Base-by-base conservation (phyloP, 805 yeast genomes). In the Candida schatavii region DNA sequence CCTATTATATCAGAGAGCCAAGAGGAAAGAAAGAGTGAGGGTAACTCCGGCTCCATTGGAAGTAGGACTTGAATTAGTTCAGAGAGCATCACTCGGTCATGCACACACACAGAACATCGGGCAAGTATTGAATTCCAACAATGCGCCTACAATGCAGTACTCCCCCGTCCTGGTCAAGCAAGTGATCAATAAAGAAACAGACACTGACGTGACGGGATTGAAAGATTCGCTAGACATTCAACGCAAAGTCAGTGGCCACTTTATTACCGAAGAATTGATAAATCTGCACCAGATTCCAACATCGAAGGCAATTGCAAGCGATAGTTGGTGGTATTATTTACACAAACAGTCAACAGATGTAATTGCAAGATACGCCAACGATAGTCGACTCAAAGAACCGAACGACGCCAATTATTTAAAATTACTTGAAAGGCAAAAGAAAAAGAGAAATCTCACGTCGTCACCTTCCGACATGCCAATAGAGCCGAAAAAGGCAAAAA, bases 351-450 rank as follows among this genome's bases (percentile, higher is more conserved):
- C 61, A 5, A 46, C 52, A 9, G 56, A 53, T 28, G 43, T 35
- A n/a, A 45, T 49, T n/a, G 59, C 55, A 4, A 43, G 57, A 28
- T 57, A 53, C 32, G 50, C 51, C 3, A 47, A 53, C 41, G 50
- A 53, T 30, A 6, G 42, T 1, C 23, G 11, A 1, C 14, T 11
- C 9, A 38, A 43, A 11, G 36, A 25, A n/a, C 61, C 61, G 4
- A 55, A 55, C 42, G 61, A 57, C 34, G 52, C 60, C 4, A 46
- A 30, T 14, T 55, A 50, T 37, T 22, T 41, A 34, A 48, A 46
- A 39, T 47, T 29, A 19, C 15, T 33, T 9, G 36, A 33, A 5
- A 33, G 36, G 15, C n/a, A 33, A 20, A 20, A 20, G 15, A 33
- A 33, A 22, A 31, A 15, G 11, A 31, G 18, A 6, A 31, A n/a